Percentiles rank a stretch among this genome's conserved stretches.
These are phyloP conservation scores for Venturia carpophila DNA, from an alignment of 2,329 filamentous ascomycete genomes.

Conservation along the genomic window DNA sequence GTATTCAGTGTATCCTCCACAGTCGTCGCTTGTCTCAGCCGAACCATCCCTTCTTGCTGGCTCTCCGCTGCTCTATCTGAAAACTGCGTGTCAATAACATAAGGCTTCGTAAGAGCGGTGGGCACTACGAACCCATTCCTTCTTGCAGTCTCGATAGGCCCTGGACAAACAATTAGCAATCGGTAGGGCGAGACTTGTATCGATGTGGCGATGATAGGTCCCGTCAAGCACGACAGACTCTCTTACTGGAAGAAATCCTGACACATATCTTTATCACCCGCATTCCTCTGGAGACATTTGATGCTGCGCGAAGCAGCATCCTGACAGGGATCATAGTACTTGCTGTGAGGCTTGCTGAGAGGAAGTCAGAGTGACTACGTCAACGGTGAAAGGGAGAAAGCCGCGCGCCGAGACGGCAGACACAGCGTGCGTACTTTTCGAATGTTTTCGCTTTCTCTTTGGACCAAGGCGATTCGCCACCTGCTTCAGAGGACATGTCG, in stretches of 20 bases:
- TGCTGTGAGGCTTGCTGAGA: constrained; percentile 72
- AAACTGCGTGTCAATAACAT: not conserved
- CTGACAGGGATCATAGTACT: constrained; percentile 93
- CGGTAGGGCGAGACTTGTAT: not conserved
- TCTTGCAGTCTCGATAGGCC: constrained; percentile 91
- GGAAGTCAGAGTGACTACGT: constrained; percentile 9
- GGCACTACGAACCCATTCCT: constrained; percentile 69
- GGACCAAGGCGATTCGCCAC: constrained; percentile 17
- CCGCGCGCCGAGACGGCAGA: not conserved
- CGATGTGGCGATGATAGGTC: constrained; percentile 7
- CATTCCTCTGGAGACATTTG: constrained; percentile 80
- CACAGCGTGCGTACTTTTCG: constrained; percentile 16
- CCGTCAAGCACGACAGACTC: constrained; percentile 27
- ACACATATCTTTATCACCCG: constrained; percentile 81
- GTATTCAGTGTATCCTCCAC: not conserved
- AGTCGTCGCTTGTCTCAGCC: not conserved
- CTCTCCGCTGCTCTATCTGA: constrained; percentile 7
- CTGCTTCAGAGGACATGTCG: constrained; percentile 6
- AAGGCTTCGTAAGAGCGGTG: not conserved
- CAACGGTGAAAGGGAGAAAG: not conserved
- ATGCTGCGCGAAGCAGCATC: constrained; percentile 81
- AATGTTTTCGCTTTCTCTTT: constrained; percentile 18
- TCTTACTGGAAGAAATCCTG: constrained; percentile 85
- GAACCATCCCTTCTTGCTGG: constrained; percentile 7
- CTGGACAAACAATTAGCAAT: constrained; percentile 40